Evolutionary conservation across 495 filamentous ascomycete species (phyloP).

Genomic region (Penicillium chermesinum): DNA sequence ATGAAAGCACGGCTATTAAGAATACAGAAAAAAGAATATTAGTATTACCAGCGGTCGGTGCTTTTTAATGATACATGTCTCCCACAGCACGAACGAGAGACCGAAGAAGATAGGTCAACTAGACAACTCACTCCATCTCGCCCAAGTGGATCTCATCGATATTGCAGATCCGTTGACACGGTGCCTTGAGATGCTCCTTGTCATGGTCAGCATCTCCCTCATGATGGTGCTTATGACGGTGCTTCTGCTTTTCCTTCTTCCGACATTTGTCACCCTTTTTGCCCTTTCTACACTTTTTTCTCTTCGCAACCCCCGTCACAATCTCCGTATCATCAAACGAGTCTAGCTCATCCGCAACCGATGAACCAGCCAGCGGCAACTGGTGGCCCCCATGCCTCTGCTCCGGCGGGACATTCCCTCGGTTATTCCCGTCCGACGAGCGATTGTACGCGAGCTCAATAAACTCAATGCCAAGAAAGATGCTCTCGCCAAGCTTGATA

Average conservation of each 20-base stretch:
- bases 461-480: conserved; percentile 67
- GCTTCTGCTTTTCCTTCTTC: conserved; percentile 6
- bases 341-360: conserved; percentile 2
- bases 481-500: conserved; percentile 54
- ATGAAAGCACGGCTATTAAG: background rate
- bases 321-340: conserved; percentile 6
- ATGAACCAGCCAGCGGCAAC: background rate
- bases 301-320: conserved; percentile 7
- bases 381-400: conserved; percentile 15
- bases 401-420: conserved; percentile 2
- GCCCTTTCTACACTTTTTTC: conserved; percentile 13
- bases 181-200: background rate
- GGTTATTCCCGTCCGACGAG: conserved; percentile 13
- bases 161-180: conserved; percentile 14
- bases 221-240: conserved; percentile 2
- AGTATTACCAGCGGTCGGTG: background rate
- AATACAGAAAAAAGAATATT: background rate
- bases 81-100: background rate
- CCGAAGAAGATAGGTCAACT: conserved; percentile 2
- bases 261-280: conserved; percentile 15
- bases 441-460: conserved; percentile 67
- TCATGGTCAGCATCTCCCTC: conserved; percentile 4
- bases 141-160: conserved; percentile 16
- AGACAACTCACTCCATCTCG: conserved; percentile 3
- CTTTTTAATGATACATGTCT: background rate